A percentile compares a stretch with the other conserved stretches of the same genome.
These are phyloP conservation scores for Backusella macrospora DNA, from an alignment of 192 early-diverging fungal species.

Conservation along the genomic window DNA sequence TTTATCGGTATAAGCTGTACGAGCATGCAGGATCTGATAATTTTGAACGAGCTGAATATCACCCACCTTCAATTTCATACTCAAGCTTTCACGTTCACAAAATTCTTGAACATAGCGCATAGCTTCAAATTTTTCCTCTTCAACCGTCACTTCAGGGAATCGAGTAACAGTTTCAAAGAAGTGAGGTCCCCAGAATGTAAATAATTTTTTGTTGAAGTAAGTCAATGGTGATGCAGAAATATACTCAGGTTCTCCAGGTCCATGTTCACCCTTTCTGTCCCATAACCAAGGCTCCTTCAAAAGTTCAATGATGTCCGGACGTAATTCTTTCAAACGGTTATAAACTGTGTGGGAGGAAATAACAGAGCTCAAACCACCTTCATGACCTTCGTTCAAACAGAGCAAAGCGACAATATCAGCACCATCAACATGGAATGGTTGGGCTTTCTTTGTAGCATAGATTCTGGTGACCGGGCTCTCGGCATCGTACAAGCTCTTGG, in stretches of 20 bases:
- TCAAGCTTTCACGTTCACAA: conserved; percentile 31
- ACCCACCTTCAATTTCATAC: conserved; percentile 38
- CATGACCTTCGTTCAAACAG: conserved; percentile 34
- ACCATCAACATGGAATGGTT: conserved; percentile 46
- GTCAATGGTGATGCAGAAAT: conserved; percentile 26
- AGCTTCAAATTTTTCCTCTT: conserved; percentile 40
- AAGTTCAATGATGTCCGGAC: conserved; percentile 39
- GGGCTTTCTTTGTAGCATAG: conserved; percentile 46
- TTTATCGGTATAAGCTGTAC: conserved; percentile 34
- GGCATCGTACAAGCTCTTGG: conserved; percentile 33
- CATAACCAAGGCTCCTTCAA: conserved; percentile 43
- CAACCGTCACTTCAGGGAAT: conserved; percentile 29
- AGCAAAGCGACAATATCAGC: conserved; percentile 44
- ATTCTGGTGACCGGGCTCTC: conserved; percentile 40
- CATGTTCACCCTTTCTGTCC: conserved; percentile 44
- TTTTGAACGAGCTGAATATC: conserved; percentile 48
- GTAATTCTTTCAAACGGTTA: conserved; percentile 34
- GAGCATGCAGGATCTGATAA: conserved; percentile 44
- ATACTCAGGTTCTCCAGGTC: conserved; percentile 25
- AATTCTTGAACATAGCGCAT: conserved; percentile 44
- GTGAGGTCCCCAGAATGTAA: conserved; percentile 46
- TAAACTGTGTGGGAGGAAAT: conserved; percentile 49
- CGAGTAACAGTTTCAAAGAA: conserved; percentile 45
- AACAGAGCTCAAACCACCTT: conserved; percentile 41
- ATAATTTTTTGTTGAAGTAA: conserved; percentile 32